Evolutionary conservation across 176 grass and related monocot genomes (phyloP).

Genomic region (Panicum miliaceum): DNA sequence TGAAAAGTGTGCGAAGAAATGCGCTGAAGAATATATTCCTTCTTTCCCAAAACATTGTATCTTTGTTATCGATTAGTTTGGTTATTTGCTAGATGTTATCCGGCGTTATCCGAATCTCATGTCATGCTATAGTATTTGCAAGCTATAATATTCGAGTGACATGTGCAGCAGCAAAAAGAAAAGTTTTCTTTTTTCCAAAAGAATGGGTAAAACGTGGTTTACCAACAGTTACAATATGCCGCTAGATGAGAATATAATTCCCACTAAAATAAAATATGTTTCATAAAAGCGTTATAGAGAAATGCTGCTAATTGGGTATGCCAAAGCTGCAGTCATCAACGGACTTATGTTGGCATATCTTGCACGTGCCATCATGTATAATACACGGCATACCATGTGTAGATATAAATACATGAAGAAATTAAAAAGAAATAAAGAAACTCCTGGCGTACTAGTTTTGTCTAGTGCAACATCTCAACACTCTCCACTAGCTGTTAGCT

Average conservation of each 20-base stretch:
- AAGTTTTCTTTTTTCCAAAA: background rate
- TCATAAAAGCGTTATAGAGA: background rate
- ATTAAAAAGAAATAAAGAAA: background rate
- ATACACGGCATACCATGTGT: background rate
- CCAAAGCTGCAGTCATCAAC: background rate
- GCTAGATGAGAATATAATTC: slow-evolving; percentile 14
- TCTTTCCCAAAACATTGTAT: background rate
- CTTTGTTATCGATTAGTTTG: slow-evolving; percentile 2
- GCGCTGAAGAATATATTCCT: slow-evolving; percentile 37
- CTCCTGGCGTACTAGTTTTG: background rate
- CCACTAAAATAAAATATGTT: background rate
- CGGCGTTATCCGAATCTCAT: slow-evolving; percentile 7
- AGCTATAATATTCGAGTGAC: slow-evolving; percentile 24
- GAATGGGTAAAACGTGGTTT: background rate
- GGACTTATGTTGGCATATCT: background rate
- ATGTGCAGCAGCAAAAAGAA: background rate
- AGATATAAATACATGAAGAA: background rate
- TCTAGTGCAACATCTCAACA: background rate
- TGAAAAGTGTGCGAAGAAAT: background rate
- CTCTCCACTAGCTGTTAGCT: background rate
- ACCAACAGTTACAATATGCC: background rate
- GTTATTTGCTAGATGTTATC: background rate
- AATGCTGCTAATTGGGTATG: background rate
- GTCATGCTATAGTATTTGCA: background rate
- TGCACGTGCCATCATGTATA: background rate